Evolutionary conservation across 2,329 filamentous ascomycete genomes (phyloP).

Genomic region (Bipolaris cookei): DNA sequence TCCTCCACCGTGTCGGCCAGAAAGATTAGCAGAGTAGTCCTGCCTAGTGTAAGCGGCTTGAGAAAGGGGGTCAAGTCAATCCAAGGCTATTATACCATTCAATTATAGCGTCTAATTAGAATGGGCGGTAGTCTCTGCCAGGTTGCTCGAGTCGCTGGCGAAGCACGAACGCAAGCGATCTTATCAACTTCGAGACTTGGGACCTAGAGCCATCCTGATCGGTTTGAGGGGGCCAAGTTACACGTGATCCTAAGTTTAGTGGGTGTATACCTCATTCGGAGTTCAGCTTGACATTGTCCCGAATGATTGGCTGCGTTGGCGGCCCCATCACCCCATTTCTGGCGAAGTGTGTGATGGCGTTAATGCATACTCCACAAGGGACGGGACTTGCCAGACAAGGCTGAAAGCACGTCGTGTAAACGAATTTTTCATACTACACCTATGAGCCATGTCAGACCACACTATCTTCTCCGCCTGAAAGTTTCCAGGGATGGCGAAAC

Average conservation of each 20-base stretch:
- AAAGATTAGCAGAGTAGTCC: constrained; percentile 23
- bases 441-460: background rate
- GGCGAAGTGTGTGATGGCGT: background rate
- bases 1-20: constrained; percentile 32
- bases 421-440: background rate
- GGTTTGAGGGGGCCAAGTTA: background rate
- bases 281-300: background rate
- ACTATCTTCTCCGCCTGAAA: background rate
- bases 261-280: background rate
- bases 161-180: background rate
- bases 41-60: constrained; percentile 13
- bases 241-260: constrained; percentile 1
- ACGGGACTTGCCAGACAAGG: background rate
- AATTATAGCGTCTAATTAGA: background rate
- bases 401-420: background rate
- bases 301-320: background rate
- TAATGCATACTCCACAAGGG: background rate
- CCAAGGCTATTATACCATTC: constrained; percentile 21
- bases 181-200: constrained; percentile 2
- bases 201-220: background rate
- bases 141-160: background rate
- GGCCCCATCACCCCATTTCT: background rate
- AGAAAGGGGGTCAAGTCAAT: background rate
- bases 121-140: background rate
- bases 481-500: background rate